These are phyloP conservation scores for Aspergillus pseudonomiae DNA, from an alignment of 2,329 filamentous ascomycete genomes.

Conservation along the genomic window DNA sequence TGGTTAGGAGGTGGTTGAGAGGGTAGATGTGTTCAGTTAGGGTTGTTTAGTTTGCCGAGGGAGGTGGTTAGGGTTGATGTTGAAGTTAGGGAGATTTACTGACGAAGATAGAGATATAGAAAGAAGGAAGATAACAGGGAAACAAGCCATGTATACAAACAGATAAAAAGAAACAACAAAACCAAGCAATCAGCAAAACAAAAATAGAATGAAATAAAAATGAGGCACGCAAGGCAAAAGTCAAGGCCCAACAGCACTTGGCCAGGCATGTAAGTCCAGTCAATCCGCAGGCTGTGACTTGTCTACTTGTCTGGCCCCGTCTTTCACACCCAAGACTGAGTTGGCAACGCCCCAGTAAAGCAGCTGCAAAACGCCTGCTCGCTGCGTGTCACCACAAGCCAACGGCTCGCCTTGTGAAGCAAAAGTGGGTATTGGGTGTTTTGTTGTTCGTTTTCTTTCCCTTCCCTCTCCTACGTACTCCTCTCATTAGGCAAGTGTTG, in stretches of 20 bases:
- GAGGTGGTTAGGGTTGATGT: background rate
- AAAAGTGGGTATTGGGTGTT: background rate
- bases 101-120: background rate
- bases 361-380: background rate
- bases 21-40: background rate
- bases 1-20: background rate
- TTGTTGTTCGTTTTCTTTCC: background rate
- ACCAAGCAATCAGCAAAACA: background rate
- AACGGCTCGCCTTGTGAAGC: background rate
- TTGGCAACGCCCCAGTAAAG: background rate
- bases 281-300: background rate
- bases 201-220: background rate
- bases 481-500: background rate
- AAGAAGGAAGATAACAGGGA: background rate
- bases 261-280: background rate
- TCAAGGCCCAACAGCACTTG: background rate
- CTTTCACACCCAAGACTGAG: background rate
- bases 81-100: background rate
- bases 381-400: background rate
- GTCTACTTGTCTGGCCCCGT: background rate
- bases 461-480: background rate
- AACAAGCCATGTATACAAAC: background rate
- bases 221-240: background rate
- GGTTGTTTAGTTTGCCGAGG: background rate
- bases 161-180: too few relatives aligned